phyloP scores from a whole-genome alignment of 768 basidiomycete species.

The Lentinula sp. region DNA sequence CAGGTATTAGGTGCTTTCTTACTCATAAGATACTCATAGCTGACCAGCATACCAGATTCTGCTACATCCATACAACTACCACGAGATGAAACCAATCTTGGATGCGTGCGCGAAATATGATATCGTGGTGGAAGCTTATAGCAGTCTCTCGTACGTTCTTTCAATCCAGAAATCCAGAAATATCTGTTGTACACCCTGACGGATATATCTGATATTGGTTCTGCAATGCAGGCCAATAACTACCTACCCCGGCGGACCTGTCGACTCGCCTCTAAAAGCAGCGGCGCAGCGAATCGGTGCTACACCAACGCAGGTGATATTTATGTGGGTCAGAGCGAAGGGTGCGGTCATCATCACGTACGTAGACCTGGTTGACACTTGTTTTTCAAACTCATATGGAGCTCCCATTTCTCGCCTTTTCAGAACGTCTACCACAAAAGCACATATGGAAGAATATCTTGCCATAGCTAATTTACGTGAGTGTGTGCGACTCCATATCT shows the following conservation, averaged over 20 bases:
- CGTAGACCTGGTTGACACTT: slow-evolving; percentile 12
- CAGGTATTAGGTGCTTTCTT: slow-evolving; percentile 32
- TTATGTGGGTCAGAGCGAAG: slow-evolving; percentile 66
- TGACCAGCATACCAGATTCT: slow-evolving; percentile 27
- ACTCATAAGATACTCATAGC: neutral
- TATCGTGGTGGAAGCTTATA: slow-evolving; percentile 53
- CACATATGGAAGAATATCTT: slow-evolving; percentile 63
- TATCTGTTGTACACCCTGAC: neutral
- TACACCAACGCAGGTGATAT: slow-evolving; percentile 59
- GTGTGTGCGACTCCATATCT: slow-evolving; percentile 7
- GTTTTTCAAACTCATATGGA: neutral
- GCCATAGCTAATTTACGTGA: slow-evolving; percentile 52
- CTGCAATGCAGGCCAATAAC: slow-evolving; percentile 49
- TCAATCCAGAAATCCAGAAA: no score
- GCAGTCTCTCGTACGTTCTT: slow-evolving; percentile 37
- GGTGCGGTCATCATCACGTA: slow-evolving; percentile 65
- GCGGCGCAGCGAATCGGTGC: slow-evolving; percentile 49
- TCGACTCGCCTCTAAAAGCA: slow-evolving; percentile 48
- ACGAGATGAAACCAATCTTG: slow-evolving; percentile 36
- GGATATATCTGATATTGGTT: neutral
- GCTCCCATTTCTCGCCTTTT: neutral
- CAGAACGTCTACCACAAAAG: slow-evolving; percentile 55
- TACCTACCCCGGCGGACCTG: slow-evolving; percentile 52
- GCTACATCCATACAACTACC: slow-evolving; percentile 56
- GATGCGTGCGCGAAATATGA: slow-evolving; percentile 41